Conservation (phyloP, 2,329 filamentous ascomycete species). For the Aspergillus sp. region DNA sequence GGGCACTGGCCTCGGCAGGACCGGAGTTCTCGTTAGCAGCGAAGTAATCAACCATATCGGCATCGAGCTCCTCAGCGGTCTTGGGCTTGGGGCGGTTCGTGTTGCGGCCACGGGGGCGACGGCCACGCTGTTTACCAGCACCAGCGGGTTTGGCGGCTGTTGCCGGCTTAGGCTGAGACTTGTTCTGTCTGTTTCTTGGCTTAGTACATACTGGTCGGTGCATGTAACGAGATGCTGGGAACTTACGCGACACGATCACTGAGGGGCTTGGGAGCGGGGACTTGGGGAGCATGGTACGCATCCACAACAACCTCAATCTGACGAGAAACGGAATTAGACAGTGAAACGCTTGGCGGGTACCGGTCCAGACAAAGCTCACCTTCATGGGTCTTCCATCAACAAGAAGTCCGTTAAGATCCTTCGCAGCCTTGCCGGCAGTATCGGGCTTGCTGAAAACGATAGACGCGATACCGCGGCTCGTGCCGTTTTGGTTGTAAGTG, state of each 20-base stretch:
- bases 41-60: conserved; percentile 97
- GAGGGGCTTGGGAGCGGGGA: conserved; percentile 69
- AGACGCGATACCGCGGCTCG: conserved; percentile 88
- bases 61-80: conserved; percentile 92
- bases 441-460: conserved; percentile 81
- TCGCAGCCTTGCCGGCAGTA: conserved; percentile 79
- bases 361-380: conserved; percentile 51
- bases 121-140: conserved; percentile 36
- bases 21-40: conserved; percentile 39
- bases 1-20: conserved; percentile 43
- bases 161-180: conserved; percentile 78
- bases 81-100: conserved; percentile 72
- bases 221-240: not conserved
- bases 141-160: conserved; percentile 69
- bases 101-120: conserved; percentile 54
- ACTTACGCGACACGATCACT: conserved; percentile 78
- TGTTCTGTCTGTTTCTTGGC: conserved; percentile 53
- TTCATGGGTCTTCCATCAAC: conserved; percentile 91
- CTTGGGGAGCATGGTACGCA: conserved; percentile 67
- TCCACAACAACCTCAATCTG: conserved; percentile 90
- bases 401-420: conserved; percentile 80
- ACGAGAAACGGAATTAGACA: conserved; percentile 14
- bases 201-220: conserved; percentile 19
- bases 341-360: not conserved
- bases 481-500: conserved; percentile 88